Evolutionary conservation across 805 yeast species (phyloP).

Genomic region (Blastobotrys chiropterorum): DNA sequence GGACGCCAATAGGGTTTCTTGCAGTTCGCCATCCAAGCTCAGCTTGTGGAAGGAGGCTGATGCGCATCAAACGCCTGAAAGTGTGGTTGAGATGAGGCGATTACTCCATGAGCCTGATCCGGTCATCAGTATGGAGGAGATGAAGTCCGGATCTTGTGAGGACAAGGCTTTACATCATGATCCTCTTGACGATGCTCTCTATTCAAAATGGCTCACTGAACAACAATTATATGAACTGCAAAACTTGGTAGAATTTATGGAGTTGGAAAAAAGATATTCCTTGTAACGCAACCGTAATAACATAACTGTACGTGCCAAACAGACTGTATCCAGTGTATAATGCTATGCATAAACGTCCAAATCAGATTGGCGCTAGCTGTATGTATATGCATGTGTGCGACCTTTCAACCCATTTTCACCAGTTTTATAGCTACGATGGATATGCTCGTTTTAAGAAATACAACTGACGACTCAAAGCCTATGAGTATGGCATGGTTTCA

Average conservation of each 20-base stretch:
- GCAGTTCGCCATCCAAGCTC: neutral
- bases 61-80: neutral
- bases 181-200: slow-evolving; percentile 1
- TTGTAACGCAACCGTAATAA: neutral
- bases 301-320: neutral
- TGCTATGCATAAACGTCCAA: too few species aligned
- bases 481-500: too few species aligned
- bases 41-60: neutral
- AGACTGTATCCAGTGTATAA: too few species aligned
- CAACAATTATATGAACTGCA: slow-evolving; percentile 10
- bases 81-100: slow-evolving; percentile 1
- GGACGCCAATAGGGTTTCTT: neutral
- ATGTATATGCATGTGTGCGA: too few species aligned
- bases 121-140: neutral
- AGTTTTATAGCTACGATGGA: too few species aligned
- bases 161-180: neutral
- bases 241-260: slow-evolving; percentile 17
- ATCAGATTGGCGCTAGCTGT: too few species aligned
- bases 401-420: too few species aligned
- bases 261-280: slow-evolving; percentile 15
- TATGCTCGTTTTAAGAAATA: too few species aligned
- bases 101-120: neutral
- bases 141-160: neutral
- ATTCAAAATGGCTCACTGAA: slow-evolving; percentile 11
- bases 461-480: too few species aligned